phyloP scores from a whole-genome alignment of 1,284 basidiomycete species.

The Singerocomus inundabilis region DNA sequence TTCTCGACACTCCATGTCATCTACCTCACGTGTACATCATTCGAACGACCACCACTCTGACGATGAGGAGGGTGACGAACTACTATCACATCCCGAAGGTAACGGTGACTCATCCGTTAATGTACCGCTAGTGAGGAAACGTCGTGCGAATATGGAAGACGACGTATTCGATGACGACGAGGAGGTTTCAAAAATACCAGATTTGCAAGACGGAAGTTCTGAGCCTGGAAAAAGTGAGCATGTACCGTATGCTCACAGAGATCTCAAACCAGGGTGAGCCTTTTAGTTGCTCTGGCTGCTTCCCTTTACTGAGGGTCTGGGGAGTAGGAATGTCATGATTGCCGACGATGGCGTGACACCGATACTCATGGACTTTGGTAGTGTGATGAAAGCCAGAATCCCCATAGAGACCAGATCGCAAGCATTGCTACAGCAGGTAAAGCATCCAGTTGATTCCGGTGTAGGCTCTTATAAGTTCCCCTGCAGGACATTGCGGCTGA shows the following conservation, averaged over 20 bases:
- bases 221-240: constrained; percentile 48
- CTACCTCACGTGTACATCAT: constrained; percentile 26
- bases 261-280: constrained; percentile 91
- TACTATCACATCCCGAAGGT: constrained; percentile 70
- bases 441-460: not conserved
- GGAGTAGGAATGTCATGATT: constrained; percentile 89
- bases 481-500: constrained; percentile 87
- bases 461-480: not conserved
- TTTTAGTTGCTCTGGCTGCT: not conserved
- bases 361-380: constrained; percentile 98
- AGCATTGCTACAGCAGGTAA: constrained; percentile 81
- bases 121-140: constrained; percentile 52
- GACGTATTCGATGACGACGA: constrained; percentile 78
- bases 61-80: constrained; percentile 49
- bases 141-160: constrained; percentile 48
- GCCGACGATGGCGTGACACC: constrained; percentile 83
- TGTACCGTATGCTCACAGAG: constrained; percentile 93
- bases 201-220: constrained; percentile 34
- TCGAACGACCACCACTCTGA: constrained; percentile 34
- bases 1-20: constrained; percentile 12
- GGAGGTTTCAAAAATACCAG: constrained; percentile 46
- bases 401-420: constrained; percentile 78
- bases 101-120: constrained; percentile 47
- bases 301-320: constrained; percentile 6
- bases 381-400: constrained; percentile 78